A percentile compares a stretch with the other conserved stretches of the same genome.
phyloP scores from a whole-genome alignment of 2,329 filamentous ascomycete genomes.

The Cyphellophora attinorum region DNA sequence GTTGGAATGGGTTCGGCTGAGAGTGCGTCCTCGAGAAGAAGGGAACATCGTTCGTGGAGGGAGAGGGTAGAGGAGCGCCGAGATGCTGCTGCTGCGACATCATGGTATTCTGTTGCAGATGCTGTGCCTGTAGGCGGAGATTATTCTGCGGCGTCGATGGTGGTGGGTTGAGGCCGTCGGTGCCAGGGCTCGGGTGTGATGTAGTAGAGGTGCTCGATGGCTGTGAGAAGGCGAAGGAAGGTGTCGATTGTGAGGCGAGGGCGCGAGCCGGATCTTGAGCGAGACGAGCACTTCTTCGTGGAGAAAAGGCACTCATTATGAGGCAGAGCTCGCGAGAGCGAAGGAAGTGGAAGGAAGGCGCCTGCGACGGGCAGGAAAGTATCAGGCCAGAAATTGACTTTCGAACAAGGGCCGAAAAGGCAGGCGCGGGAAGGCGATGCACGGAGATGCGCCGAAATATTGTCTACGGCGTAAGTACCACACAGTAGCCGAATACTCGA shows the following conservation, averaged over 20 bases:
- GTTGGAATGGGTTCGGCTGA: conserved; percentile 13
- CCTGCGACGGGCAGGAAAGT: too few species aligned
- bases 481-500: too few species aligned
- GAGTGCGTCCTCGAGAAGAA: conserved; percentile 14
- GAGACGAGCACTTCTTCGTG: conserved; percentile 16
- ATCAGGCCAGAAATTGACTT: too few species aligned
- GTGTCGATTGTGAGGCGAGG: conserved; percentile 9
- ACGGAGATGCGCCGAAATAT: too few species aligned
- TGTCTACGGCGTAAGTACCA: too few species aligned
- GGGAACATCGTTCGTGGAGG: conserved; percentile 15
- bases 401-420: too few species aligned
- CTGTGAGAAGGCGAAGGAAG: conserved; percentile 13
- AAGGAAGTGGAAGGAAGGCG: too few species aligned
- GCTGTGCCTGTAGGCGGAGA: conserved; percentile 8
- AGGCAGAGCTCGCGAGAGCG: too few species aligned
- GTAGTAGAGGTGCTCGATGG: conserved; percentile 18
- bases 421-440: too few species aligned
- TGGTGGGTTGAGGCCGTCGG: conserved; percentile 12
- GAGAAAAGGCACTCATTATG: conserved; percentile 14
- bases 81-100: conserved; percentile 13
- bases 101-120: conserved; percentile 10
- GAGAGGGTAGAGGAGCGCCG: conserved; percentile 18
- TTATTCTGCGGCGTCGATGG: conserved; percentile 11
- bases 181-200: conserved; percentile 18
- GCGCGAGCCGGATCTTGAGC: conserved; percentile 7